Evolutionary conservation across 768 basidiomycete genomes (phyloP), one percentile per base, ranked within the genome.

Genomic region (Boletus coccyginus): DNA sequence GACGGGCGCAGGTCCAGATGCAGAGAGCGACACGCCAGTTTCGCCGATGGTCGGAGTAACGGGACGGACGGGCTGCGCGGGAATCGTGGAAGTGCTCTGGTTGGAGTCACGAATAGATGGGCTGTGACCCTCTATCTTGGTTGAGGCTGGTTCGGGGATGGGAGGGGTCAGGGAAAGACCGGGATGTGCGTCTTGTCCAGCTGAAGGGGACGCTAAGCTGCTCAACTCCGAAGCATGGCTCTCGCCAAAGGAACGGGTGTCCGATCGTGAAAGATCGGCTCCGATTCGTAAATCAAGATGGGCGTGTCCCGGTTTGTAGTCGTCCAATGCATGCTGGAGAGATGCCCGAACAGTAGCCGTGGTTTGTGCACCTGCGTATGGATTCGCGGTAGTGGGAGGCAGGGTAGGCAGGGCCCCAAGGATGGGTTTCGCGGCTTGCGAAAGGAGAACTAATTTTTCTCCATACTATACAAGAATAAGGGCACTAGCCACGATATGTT

Each of bases 191-290:
- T 61, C 49, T 27, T 63, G 57, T 29, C 59, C 63, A 7, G 61
- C 53, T 24, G 66, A 59, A 0, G 68, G 66, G 13, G 77, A 66
- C 47, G 72, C 72, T 50, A 91, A 84, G 61, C 74, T 78, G 17
- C 80, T 79, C 36, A 94, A 77, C 72, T 93, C 92, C 36, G 73
- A 77, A 0, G 87, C 88, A 63, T 94, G 92, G 39, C 85, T 92
- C 71, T 87, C 88, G 19, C 92, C 92, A 66, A 94, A 94, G 70
- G 88, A 91, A 54, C 82, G 82, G 0, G 88, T 89, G 64, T 93
- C 88, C 5, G 86, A 86, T 57, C 86, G 77, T 56, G 79, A 77
- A 40, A 90, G 77, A 66, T 87, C 85, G 7, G 76, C 74, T 31
- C 75, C 70, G 14, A 70, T 58, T 16, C 79, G 77, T 12, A 76